phyloP scores from a whole-genome alignment of 129 eudicot species.

The Scalesia atractyloides region DNA sequence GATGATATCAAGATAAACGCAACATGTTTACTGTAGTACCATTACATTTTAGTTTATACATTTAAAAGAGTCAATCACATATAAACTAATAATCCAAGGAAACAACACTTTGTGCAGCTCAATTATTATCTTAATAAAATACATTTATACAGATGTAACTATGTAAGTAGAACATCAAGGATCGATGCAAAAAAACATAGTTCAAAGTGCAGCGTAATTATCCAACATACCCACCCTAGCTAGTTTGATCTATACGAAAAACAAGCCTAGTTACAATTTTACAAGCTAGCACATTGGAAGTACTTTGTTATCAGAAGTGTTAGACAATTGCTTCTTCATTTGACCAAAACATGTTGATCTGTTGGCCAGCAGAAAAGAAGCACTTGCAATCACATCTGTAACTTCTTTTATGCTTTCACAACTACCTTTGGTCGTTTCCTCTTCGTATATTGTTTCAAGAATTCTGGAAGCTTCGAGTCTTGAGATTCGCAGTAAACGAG shows the following conservation, averaged over 20 bases:
- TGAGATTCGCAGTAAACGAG: slow-evolving; percentile 14
- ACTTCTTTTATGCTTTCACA: slow-evolving; percentile 13
- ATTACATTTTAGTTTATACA: neutral
- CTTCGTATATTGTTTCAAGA: slow-evolving; percentile 34
- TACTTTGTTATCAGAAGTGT: neutral
- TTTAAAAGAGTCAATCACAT: neutral
- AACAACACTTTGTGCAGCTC: neutral
- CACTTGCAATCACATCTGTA: slow-evolving; percentile 23
- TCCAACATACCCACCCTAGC: too few species aligned
- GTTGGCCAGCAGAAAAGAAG: slow-evolving; percentile 19
- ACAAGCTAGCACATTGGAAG: neutral
- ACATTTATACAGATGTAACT: neutral
- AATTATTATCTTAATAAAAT: neutral
- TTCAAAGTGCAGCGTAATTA: too few species aligned
- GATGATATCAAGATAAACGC: too few species aligned
- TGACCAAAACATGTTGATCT: slow-evolving; percentile 25
- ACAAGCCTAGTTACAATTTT: too few species aligned
- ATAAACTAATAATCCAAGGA: neutral
- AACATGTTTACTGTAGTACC: neutral
- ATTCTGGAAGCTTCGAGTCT: slow-evolving; percentile 12
- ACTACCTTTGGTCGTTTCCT: neutral
- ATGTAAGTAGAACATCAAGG: neutral
- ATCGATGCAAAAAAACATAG: too few species aligned
- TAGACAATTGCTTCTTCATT: slow-evolving; percentile 20
- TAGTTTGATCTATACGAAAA: too few species aligned